Percentiles rank a stretch among this genome's conserved stretches.
Evolutionary conservation across 139 green algal genomes (phyloP).

Genomic region (Edaphochlamys debaryana): DNA sequence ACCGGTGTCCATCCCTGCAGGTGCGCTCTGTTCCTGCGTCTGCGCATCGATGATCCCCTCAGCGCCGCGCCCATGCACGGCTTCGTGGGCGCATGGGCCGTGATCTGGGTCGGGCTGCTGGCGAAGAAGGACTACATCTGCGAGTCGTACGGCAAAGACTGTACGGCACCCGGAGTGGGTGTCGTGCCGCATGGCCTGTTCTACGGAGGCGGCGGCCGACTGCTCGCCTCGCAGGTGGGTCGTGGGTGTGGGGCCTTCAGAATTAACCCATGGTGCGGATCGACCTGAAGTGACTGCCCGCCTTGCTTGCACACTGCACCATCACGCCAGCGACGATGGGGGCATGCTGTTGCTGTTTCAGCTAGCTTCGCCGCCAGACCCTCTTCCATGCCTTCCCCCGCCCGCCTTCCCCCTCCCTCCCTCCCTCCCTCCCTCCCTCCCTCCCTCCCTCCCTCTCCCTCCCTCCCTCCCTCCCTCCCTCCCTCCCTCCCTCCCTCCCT

Average conservation of each 20-base stretch:
- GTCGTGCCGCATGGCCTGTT: constrained; percentile 58
- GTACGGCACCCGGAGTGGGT: neutral
- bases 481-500: too few species aligned
- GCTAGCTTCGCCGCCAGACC: too few species aligned
- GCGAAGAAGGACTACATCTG: constrained; percentile 65
- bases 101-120: constrained; percentile 67
- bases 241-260: neutral
- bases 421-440: too few species aligned
- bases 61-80: constrained; percentile 82
- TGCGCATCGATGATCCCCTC: constrained; percentile 77
- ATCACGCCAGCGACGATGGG: too few species aligned
- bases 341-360: too few species aligned
- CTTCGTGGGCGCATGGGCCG: constrained; percentile 67
- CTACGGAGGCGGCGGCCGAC: constrained; percentile 60
- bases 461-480: too few species aligned
- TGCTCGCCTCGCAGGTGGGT: constrained; percentile 55
- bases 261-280: neutral
- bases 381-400: too few species aligned
- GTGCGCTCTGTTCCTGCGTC: constrained; percentile 38
- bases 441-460: too few species aligned
- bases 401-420: too few species aligned
- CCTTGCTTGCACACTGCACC: too few species aligned
- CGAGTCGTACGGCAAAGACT: constrained; percentile 56
- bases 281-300: too few species aligned
- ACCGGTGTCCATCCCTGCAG: too few species aligned